Evolutionary conservation across 441 rosid species (phyloP), one percentile per base, ranked within the genome.

Genomic region (Gossypium davidsonii): DNA sequence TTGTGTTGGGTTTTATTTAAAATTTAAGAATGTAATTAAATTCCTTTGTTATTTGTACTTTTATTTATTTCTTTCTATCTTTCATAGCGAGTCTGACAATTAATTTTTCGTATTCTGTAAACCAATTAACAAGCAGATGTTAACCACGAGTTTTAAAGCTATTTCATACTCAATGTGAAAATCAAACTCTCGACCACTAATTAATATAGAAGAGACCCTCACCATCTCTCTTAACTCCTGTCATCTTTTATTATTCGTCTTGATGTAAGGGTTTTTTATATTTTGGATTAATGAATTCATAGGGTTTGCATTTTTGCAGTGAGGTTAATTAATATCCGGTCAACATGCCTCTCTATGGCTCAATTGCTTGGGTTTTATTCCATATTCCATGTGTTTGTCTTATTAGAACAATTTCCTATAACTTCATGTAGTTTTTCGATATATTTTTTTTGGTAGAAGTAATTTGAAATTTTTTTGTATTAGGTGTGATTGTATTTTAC

Each of bases 301-400:
- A 56, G 52, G 52, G 73, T 17, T 74, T 72, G 70, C 67, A 64
- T 34, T 34, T 34, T 34, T 34, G 39, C 39, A 34, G 39, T 34
- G 39, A 34, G 7, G 39, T 34, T 34, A 34, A 34, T 25, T 26
- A 58, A 79, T 78, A 85, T 86, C 78, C 77, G 84, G 90, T 87
- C 94, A 88, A 85, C 83, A 85, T 83, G 85, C 79, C 86, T 74
- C 84, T 79, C 83, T 20, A 48, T 78, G 78, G 81, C 78, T 83
- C 76, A 64, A 83, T 85, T 87, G 84, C 85, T 80, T 64, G 81
- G 81, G 75, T 64, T 85, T n/a, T 82, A 82, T 89, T 86, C 95
- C 87, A 83, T 85, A 90, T 90, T 88, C 95, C 97, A 84, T 84
- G 88, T 81, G 88, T 86, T 90, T 91, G 97, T 89, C 97, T 86